A percentile compares a stretch with the other conserved stretches of the same genome.
phyloP scores from a whole-genome alignment of 176 grass and related monocot genomes.

The Eleusine coracana region DNA sequence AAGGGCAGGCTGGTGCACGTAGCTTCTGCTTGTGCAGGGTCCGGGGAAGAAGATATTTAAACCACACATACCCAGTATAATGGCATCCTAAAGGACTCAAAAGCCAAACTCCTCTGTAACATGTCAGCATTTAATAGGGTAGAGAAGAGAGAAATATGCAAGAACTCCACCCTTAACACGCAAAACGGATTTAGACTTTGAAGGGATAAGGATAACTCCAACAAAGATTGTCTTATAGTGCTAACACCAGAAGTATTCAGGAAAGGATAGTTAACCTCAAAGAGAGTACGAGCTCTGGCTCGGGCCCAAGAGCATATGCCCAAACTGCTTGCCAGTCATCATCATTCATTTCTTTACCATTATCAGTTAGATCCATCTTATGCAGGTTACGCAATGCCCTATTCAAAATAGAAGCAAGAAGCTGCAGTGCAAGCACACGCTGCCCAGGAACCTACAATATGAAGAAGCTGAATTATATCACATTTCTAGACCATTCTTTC shows the following conservation, averaged over 20 bases:
- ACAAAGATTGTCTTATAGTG: slow-evolving; percentile 2
- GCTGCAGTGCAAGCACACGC: slow-evolving; percentile 75
- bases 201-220: background rate
- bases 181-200: background rate
- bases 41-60: background rate
- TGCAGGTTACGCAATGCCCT: slow-evolving; percentile 69
- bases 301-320: slow-evolving; percentile 89
- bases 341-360: slow-evolving; percentile 41
- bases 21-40: background rate
- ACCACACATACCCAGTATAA: background rate
- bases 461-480: slow-evolving; percentile 39
- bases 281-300: slow-evolving; percentile 83
- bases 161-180: background rate
- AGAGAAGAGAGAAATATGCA: background rate
- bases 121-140: background rate
- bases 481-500: slow-evolving; percentile 12
- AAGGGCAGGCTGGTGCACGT: no score
- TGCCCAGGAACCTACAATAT: slow-evolving; percentile 88
- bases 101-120: background rate
- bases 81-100: background rate
- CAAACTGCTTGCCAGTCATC: slow-evolving; percentile 95
- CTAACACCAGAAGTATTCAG: background rate
- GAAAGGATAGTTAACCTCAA: slow-evolving; percentile 61
- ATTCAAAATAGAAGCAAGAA: slow-evolving; percentile 79
- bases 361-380: slow-evolving; percentile 54